Evolutionary conservation across 2,329 filamentous ascomycete species (phyloP).

Genomic region (Harringtonia aguacate): DNA sequence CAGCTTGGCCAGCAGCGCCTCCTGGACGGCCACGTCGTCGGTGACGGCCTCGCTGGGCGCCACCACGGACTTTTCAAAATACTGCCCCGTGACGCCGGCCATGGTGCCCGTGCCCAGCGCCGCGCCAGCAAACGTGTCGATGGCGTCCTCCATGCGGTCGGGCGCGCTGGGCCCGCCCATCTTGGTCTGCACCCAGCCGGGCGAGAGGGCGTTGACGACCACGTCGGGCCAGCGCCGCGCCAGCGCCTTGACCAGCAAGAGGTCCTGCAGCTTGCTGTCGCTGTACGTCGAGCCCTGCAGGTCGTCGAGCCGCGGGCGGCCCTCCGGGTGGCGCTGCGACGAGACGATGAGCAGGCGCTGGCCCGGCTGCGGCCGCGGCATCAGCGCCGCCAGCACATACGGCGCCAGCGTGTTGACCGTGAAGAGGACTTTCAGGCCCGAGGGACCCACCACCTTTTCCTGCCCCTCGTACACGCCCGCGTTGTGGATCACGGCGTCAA

Average conservation of each 20-base stretch:
- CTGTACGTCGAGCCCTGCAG: constrained; percentile 28
- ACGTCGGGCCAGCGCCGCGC: constrained; percentile 30
- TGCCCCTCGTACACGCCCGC: constrained; percentile 37
- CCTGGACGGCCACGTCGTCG: constrained; percentile 29
- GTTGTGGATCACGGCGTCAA: constrained; percentile 48
- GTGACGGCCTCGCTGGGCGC: constrained; percentile 17
- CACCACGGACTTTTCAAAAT: constrained; percentile 25
- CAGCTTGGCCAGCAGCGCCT: constrained; percentile 27
- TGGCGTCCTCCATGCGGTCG: constrained; percentile 32
- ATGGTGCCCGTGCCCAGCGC: constrained; percentile 27
- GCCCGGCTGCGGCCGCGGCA: constrained; percentile 25
- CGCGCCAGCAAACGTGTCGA: constrained; percentile 35
- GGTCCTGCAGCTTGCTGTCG: constrained; percentile 45
- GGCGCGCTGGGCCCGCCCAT: constrained; percentile 38
- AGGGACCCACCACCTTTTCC: constrained; percentile 19
- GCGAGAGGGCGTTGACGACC: constrained; percentile 35
- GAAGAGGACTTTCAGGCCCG: constrained; percentile 34
- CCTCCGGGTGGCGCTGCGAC: constrained; percentile 37
- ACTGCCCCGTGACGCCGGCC: constrained; percentile 22
- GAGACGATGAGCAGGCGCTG: constrained; percentile 40
- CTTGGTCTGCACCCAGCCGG: constrained; percentile 44
- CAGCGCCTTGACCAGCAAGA: constrained; percentile 44
- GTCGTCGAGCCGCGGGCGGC: constrained; percentile 35
- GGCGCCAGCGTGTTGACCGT: constrained; percentile 47
- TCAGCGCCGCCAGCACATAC: constrained; percentile 41